A percentile compares a stretch with the other conserved stretches of the same genome.
These are phyloP conservation scores for Oryza punctata DNA, from an alignment of 176 grass and related monocot genomes.

Conservation along the genomic window DNA sequence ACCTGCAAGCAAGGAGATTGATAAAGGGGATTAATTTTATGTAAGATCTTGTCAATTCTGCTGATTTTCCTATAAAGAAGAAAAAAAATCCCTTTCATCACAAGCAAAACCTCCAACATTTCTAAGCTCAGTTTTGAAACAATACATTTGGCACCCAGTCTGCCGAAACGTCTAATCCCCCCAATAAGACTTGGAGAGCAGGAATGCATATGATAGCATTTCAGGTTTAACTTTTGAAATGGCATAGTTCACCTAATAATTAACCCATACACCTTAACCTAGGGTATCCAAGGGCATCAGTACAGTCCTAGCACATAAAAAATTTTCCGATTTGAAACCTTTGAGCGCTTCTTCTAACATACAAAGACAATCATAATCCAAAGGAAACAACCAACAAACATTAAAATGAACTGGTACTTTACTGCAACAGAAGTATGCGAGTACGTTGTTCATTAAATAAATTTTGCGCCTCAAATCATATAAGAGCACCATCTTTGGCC, in stretches of 20 bases:
- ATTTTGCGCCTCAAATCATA: conserved; percentile 14
- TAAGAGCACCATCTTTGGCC: conserved; percentile 17
- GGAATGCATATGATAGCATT: background rate
- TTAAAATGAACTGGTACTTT: conserved; percentile 17
- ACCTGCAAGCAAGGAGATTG: conserved; percentile 59
- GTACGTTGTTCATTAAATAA: background rate
- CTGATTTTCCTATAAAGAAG: background rate
- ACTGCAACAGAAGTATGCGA: background rate
- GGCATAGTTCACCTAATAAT: background rate
- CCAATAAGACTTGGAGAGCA: background rate
- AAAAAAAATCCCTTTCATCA: background rate
- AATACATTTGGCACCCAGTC: background rate
- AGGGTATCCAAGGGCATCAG: background rate
- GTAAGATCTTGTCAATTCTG: background rate
- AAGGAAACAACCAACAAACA: background rate
- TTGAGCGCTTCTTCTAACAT: background rate
- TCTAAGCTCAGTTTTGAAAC: conserved; percentile 1
- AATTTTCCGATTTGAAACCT: conserved; percentile 4
- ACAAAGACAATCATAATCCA: background rate
- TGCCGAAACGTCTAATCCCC: background rate
- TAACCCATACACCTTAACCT: background rate
- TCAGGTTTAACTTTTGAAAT: conserved; percentile 2
- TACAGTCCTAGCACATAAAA: background rate
- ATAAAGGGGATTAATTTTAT: conserved; percentile 22
- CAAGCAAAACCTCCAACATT: background rate